Base-by-base conservation (phyloP, 768 basidiomycete genomes). In the Pleurotus platypus region DNA sequence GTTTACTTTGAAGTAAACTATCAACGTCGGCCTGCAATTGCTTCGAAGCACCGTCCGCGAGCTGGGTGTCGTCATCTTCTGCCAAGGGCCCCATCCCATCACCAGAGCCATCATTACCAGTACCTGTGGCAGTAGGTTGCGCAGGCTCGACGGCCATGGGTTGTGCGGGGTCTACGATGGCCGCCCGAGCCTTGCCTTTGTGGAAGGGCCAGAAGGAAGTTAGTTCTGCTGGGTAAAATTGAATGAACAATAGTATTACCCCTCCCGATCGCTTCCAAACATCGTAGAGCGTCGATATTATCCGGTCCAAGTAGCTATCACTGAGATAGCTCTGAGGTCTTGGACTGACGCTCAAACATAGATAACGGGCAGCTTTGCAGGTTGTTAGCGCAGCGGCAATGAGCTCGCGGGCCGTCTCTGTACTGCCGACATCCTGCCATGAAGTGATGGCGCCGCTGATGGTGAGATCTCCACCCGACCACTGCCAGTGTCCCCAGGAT, bases 401-500 rank as follows among this genome's bases (percentile, higher is more conserved):
- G 15, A 63, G 50, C 18, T 56, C 20, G n/a, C 58, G 54, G 7
- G 60, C 62, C 4, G 56, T 47, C 4, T 27, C 24, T 8, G 13
- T 47, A 20, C 18, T 40, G 18, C 62, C 61, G 12, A 63, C 49
- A 13, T 8, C 48, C 5, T 38, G 49, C 61, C 62, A 63, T 3
- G 39, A 39, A 15, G 50, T 54, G 7, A 63, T 49, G 4, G 48
- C 46, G 8, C 24, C 6, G 18, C n/a, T 26, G 16, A 47, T 30
- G 24, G 50, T 61, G 16, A 56, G 30, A 11, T 15, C 40, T 3
- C 55, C 60, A 3, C 30, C 45, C 0, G 60, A 58, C 38, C 56
- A 63, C 57, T 63, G 62, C 13, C 45, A 26, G 37, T 61, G 62
- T 2, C 62, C 60, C 62, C 62, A 63, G 45, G 27, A 20, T 4